These are phyloP conservation scores for Tolypocladium cylindrosporum DNA, from an alignment of 2,329 filamentous ascomycete species.

Conservation along the genomic window DNA sequence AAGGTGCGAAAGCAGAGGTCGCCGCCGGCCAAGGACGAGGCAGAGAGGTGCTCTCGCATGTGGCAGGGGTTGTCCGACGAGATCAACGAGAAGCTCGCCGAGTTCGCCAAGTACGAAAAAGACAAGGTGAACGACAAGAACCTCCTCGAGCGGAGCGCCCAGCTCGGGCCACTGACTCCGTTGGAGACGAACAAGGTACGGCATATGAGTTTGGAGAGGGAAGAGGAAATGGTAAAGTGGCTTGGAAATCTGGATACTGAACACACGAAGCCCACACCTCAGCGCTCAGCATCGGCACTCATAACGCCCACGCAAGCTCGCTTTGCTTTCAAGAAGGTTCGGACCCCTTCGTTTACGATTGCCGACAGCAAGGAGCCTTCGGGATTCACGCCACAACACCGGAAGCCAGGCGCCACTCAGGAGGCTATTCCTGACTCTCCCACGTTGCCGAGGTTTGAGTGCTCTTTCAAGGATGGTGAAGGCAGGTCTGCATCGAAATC, in stretches of 20 bases:
- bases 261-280: not conserved
- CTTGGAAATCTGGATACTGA: not conserved
- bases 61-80: constrained; percentile 3
- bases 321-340: not conserved
- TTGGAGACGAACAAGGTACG: not conserved
- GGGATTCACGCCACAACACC: not conserved
- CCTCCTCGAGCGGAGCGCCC: not conserved
- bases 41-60: constrained; percentile 7
- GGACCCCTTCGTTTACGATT: not conserved
- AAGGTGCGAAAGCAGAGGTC: constrained; percentile 7
- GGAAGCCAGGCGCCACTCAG: not conserved
- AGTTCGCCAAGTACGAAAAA: not conserved
- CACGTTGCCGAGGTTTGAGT: not conserved
- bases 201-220: not conserved
- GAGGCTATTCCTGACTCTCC: constrained; percentile 1
- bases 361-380: not conserved
- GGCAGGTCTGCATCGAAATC: not conserved
- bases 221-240: not conserved
- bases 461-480: not conserved
- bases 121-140: not conserved
- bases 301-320: not conserved
- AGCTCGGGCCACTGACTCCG: not conserved
- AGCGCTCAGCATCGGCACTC: not conserved
- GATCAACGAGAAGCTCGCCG: not conserved
- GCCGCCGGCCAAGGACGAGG: not conserved